These are phyloP conservation scores for Coelastrella sp. DNA, from an alignment of 139 green algal species.

Conservation along the genomic window DNA sequence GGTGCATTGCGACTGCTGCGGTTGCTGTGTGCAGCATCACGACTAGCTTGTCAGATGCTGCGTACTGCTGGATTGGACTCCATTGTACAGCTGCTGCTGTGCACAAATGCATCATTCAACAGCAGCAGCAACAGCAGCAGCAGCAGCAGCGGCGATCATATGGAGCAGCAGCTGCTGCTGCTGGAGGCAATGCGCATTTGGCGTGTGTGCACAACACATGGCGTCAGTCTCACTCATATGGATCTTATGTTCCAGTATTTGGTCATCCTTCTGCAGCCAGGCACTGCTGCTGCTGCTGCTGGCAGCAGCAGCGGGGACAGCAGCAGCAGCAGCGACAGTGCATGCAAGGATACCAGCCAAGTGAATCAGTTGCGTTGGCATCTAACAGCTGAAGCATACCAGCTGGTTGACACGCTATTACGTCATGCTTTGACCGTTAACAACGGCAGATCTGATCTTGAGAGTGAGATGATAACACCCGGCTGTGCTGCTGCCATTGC, in stretches of 20 bases:
- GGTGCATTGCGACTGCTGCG: constrained; percentile 62
- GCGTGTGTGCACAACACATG: neutral
- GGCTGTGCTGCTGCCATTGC: constrained; percentile 8
- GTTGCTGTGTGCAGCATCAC: constrained; percentile 61
- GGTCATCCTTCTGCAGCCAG: neutral
- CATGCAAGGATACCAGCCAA: neutral
- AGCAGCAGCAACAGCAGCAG: neutral
- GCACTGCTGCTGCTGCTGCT: neutral
- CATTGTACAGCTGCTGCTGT: constrained; percentile 27
- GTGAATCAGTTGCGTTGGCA: neutral
- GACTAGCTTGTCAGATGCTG: constrained; percentile 53
- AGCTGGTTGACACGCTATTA: constrained; percentile 24
- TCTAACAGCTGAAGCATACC: neutral
- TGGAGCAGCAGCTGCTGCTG: neutral
- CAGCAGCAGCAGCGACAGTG: neutral
- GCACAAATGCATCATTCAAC: neutral
- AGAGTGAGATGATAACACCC: neutral
- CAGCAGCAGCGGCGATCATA: constrained; percentile 12
- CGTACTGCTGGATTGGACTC: constrained; percentile 50
- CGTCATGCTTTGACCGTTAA: neutral
- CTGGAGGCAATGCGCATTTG: neutral
- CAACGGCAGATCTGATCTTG: neutral
- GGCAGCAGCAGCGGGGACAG: neutral
- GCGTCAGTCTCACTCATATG: neutral
- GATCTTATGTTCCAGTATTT: neutral